Evolutionary conservation across 2,329 filamentous ascomycete genomes (phyloP).

Genomic region (Hirsutella thompsonii): DNA sequence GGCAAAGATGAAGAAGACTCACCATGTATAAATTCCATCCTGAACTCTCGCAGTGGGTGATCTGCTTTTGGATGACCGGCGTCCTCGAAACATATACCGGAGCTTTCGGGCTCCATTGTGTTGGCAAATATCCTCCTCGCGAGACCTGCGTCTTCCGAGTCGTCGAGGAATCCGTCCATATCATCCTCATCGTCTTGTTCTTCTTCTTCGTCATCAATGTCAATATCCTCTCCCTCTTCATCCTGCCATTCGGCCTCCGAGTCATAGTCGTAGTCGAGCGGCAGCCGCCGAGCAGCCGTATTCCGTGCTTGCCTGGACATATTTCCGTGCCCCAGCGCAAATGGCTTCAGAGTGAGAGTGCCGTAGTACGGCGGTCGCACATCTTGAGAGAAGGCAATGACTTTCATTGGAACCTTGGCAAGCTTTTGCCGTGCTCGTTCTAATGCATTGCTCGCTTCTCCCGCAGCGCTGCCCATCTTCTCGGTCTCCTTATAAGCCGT

Average conservation of each 20-base stretch:
- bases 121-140: constrained; percentile 47
- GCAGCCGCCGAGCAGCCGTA: constrained; percentile 41
- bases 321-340: constrained; percentile 27
- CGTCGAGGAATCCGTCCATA: constrained; percentile 82
- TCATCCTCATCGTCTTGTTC: constrained; percentile 68
- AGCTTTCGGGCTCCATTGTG: constrained; percentile 63
- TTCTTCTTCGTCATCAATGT: constrained; percentile 55
- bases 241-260: constrained; percentile 83
- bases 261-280: constrained; percentile 71
- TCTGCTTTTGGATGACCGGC: constrained; percentile 29
- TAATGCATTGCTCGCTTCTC: constrained; percentile 21
- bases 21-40: constrained; percentile 66
- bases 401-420: constrained; percentile 47
- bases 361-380: constrained; percentile 61
- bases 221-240: constrained; percentile 54
- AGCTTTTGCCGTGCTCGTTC: constrained; percentile 26
- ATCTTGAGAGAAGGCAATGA: constrained; percentile 48
- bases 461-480: constrained; percentile 18
- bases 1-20: constrained; percentile 16
- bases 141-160: constrained; percentile 57
- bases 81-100: constrained; percentile 76
- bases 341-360: constrained; percentile 51
- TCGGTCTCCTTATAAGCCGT: constrained; percentile 35
- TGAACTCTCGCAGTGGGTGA: constrained; percentile 44
- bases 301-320: constrained; percentile 39